Conservation (phyloP, 129 eudicot species). For the Arctium minus region DNA sequence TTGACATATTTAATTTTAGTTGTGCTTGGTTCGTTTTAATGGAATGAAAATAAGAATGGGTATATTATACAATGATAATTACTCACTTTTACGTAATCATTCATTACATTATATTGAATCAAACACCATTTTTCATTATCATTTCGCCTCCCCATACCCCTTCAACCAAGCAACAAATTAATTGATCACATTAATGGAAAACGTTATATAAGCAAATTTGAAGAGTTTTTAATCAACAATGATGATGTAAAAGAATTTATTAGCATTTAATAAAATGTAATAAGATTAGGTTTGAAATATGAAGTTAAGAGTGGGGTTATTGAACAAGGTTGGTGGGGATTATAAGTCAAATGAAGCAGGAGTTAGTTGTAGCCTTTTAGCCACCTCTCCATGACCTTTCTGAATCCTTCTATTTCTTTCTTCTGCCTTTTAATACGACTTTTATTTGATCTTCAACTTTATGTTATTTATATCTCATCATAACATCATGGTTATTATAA, state of each 20-base stretch:
- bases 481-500: too few relatives aligned
- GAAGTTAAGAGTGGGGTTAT: not conserved
- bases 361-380: conserved; percentile 14
- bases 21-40: too few relatives aligned
- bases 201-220: not conserved
- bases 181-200: not conserved
- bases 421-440: conserved; percentile 2
- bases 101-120: not conserved
- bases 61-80: too few relatives aligned
- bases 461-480: not conserved
- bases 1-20: too few relatives aligned
- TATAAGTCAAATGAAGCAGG: conserved; percentile 10
- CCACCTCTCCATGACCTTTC: conserved; percentile 3
- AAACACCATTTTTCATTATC: not conserved
- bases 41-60: too few relatives aligned
- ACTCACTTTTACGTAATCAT: not conserved
- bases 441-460: not conserved
- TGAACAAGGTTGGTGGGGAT: not conserved
- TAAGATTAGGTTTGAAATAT: too few relatives aligned
- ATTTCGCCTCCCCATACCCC: not conserved
- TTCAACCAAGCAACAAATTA: not conserved
- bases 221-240: not conserved
- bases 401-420: not conserved
- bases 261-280: not conserved
- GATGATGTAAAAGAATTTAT: not conserved